Base-by-base conservation (phyloP, 208 protist genomes). In the Plasmodiophora brassicae region DNA sequence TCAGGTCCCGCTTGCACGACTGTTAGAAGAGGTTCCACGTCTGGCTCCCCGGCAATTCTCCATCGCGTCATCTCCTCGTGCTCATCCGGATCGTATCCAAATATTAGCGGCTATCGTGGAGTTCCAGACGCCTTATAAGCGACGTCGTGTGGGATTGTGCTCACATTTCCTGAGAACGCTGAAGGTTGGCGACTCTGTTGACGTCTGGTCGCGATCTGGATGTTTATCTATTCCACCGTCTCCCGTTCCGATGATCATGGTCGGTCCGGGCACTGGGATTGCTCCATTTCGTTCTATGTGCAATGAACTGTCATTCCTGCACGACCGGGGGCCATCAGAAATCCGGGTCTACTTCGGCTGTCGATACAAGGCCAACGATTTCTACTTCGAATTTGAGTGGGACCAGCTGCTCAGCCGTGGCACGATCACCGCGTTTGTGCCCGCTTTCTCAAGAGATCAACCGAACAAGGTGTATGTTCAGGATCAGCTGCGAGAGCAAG, bases 221-320 rank as follows among this genome's bases (percentile, higher is more conserved):
- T 44, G 65, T 32, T 78, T 78, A n/a, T n/a, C 65, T 5, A 38
- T 78, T 14, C 65, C 65, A 32, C 5, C 65, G 5, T 44, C 5
- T 5, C 10, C 65, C 10, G 36, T 57, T 22, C 53, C 85, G 36
- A 10, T 88, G 22, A 88, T 88, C n/a, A 88, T 88, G 85, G 54
- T 88, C 36, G 85, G 85, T 1, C 85, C 85, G 1, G 85, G 85
- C 10, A 88, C 85, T 28, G 85, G 85, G 10, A 88, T 88, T 43
- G 85, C 85, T 25, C 85, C 85, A 60, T 88, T 88, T 86, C 50
- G 50, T 28, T 88, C 85, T 22, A 88, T 88, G 85, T 88, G 85
- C 60, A 32, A 88, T 78, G 14, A 78, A 38, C 32, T 78, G 50
- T 25, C 50, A 25, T 14, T 57, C 50, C 50, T 28, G 50, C 25